Base-by-base conservation (phyloP, 495 filamentous ascomycete species). In the Acidiella bohemica region DNA sequence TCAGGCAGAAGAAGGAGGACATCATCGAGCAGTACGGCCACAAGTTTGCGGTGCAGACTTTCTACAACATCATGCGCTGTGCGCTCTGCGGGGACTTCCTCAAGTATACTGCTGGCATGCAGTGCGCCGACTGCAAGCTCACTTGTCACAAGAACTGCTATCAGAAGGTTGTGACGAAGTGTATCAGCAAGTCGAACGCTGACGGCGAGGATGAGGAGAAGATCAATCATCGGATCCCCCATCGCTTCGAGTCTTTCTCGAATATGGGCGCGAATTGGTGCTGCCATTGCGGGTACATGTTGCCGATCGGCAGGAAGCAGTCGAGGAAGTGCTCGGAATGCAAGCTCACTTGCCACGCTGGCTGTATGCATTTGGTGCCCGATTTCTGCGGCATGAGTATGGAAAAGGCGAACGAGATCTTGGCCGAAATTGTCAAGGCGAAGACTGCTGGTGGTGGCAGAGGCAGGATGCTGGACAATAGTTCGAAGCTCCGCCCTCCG, bases 41-140 rank as follows among this genome's bases (percentile, higher is more conserved):
- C 77, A 95, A 95, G 64, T 99, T 99, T 51, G 76, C 95, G 33
- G 76, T 81, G 50, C 86, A 93, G 61, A 88, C 93, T 59, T 99
- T 96, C 65, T 99, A 96, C 77, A 96, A 96, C 67, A 94, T 99
- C 59, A 99, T 99, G 90, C 90, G 92, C 50, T 99, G 90, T 65
- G 92, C 90, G 23, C 75, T 96, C 16, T 99, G 90, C 61, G 92
- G 88, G 40, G 92, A 96, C 42, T 94, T 96, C 53, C 77, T 99
- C 63, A 96, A 95, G 57, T 96, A 96, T 62, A 87, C 87, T 22
- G 81, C 90, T 12, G 92, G 90, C 32, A 95, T 96, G 88, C 90
- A 99, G 65, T 99, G 90, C 59, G 80, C 88, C 44, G 90, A 99
- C 63, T 99, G 90, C 84, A 96, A 95, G 62, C 95, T 94, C 56